These are phyloP conservation scores for Infundibulicybe gibba DNA, from an alignment of 768 basidiomycete species.

Conservation along the genomic window DNA sequence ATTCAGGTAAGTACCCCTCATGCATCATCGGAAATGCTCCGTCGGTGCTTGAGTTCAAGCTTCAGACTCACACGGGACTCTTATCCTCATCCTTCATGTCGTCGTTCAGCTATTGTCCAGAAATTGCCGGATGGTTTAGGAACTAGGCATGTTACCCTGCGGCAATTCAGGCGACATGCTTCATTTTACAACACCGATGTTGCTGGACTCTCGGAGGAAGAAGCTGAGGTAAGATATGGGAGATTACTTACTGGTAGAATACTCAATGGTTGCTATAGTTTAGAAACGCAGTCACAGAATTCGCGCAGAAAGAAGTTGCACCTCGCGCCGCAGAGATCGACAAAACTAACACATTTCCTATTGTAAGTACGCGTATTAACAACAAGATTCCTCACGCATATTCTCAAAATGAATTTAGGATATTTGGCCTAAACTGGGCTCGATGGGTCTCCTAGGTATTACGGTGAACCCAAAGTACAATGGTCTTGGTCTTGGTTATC, in stretches of 20 bases:
- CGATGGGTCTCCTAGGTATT: slow-evolving; percentile 89
- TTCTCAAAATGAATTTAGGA: slow-evolving; percentile 41
- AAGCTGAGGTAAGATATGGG: slow-evolving; percentile 58
- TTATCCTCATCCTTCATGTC: no score
- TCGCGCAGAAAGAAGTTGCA: slow-evolving; percentile 80
- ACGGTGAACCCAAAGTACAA: slow-evolving; percentile 80
- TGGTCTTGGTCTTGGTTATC: slow-evolving; percentile 82
- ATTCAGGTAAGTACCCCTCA: no score
- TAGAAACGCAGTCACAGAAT: slow-evolving; percentile 71
- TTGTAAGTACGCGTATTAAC: slow-evolving; percentile 35
- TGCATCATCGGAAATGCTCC: no score
- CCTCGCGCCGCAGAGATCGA: slow-evolving; percentile 87
- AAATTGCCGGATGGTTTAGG: no score
- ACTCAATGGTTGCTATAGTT: slow-evolving; percentile 49
- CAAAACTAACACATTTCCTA: slow-evolving; percentile 77
- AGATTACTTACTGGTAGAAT: no score
- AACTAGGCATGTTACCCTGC: neutral
- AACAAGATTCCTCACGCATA: slow-evolving; percentile 2
- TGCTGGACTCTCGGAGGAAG: slow-evolving; percentile 77
- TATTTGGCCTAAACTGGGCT: slow-evolving; percentile 85
- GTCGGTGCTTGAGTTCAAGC: no score
- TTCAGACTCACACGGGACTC: no score
- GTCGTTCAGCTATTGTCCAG: no score
- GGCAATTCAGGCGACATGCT: slow-evolving; percentile 26
- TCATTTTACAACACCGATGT: slow-evolving; percentile 72